Base-by-base conservation (phyloP, 2,329 filamentous ascomycete species). In the Hypoxylon sp. region DNA sequence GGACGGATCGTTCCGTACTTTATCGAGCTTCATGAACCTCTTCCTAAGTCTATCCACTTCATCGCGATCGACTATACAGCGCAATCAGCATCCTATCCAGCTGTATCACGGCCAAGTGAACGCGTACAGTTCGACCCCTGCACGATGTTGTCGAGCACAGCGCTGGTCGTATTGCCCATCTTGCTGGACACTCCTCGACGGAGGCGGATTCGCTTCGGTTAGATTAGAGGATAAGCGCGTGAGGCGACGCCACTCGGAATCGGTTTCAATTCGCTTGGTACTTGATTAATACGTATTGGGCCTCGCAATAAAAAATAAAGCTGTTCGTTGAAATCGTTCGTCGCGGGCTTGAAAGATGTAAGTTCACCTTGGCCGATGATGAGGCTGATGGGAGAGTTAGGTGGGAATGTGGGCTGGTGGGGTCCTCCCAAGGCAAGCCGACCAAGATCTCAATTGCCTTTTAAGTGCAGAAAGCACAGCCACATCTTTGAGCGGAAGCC, bases 1-100 rank as follows among this genome's bases (percentile, higher is more conserved):
- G 28, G 48, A 48, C 16, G 42, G 51, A 61, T 54, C 82, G 71
- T 46, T 61, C 42, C 82, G 71, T 81, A 96, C 95, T 88, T 97
- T 98, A 81, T 99, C 96, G 65, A 99, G 85, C 83, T 99, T 99
- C 95, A 98, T 98, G 78, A 99, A 99, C 67, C 95, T 89, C 84
- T 99, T 99, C 76, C 93, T 88, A 78, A 99, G 85, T 75, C 96
- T 89, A 78, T 98, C 96, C 65, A 99, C 93, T 80, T 99, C 96
- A 76, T 99, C 96, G 79, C 92, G 91, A 83, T 99, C 93, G 84
- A 99, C 95, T 98, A 75, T 63, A 53, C 7, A 45, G 36, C 28
- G 51, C 33, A 49, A 61, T 69, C 68, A 69, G 61, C 18, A 62
- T 28, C 24, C 36, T 48, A 54, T 67, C 64, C 58, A 55, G 59